These are phyloP conservation scores for Camellia japonica DNA, from an alignment of 148 eudicot species.

Conservation along the genomic window DNA sequence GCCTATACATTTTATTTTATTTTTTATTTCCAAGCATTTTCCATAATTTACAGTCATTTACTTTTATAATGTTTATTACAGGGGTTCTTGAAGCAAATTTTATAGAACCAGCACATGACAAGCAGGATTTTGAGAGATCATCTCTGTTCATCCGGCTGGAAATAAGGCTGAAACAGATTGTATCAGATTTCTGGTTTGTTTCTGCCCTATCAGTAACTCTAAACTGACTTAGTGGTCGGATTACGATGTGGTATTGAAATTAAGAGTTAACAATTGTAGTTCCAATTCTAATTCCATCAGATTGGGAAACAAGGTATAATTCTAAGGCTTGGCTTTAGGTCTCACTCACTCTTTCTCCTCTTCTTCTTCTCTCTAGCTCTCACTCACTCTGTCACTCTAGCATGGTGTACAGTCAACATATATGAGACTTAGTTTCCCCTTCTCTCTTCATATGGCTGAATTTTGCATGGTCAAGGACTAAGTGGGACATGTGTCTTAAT, in stretches of 20 bases:
- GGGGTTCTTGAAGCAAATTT: constrained; percentile 98
- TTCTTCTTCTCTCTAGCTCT: too few species aligned
- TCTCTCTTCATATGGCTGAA: too few species aligned
- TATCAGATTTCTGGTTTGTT: constrained; percentile 79
- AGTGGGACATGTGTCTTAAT: too few species aligned
- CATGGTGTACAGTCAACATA: too few species aligned
- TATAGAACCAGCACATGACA: constrained; percentile 97
- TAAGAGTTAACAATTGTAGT: too few species aligned
- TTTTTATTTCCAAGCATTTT: constrained; percentile 5
- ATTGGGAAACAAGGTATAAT: not conserved
- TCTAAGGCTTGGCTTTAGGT: not conserved
- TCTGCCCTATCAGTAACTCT: not conserved
- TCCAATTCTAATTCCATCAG: not conserved
- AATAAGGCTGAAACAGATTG: constrained; percentile 79
- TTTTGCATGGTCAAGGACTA: too few species aligned
- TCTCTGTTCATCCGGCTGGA: constrained; percentile 70
- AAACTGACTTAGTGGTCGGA: not conserved
- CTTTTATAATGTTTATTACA: constrained; percentile 22
- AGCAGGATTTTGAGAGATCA: constrained; percentile 98
- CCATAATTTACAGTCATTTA: constrained; percentile 5
- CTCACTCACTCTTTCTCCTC: too few species aligned
- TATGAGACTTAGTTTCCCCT: too few species aligned
- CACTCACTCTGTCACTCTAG: too few species aligned
- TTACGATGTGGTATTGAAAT: not conserved
- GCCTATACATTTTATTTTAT: constrained; percentile 9